Base-by-base conservation (phyloP, 176 grass and related monocot species). In the Eleusine coracana region DNA sequence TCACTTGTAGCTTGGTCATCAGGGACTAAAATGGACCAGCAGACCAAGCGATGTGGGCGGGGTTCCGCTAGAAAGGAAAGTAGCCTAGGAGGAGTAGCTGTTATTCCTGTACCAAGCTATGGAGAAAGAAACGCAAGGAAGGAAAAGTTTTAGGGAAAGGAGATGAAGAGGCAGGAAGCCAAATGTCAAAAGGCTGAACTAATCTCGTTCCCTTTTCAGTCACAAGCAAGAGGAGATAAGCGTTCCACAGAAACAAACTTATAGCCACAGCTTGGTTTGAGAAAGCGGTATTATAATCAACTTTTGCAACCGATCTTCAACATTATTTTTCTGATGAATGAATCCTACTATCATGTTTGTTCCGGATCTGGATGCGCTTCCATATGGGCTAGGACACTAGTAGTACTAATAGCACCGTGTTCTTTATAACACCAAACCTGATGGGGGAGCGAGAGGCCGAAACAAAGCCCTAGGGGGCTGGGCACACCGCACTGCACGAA, bases 31-130 rank as follows among this genome's bases (percentile, higher is more conserved):
- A 60, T 65, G 77, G 62, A 79, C 77, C 62, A 67, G 45, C 63
- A 23, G 77, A 80, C 77, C 29, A 68, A 80, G 77, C 77, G 27
- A 68, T 68, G 64, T 40, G 46, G 31, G 37, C 77, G 67, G 64
- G 77, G 64, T 21, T 52, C 50, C 3, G 52, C 7, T 25, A 25
- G 21, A 25, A 60, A 60, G 58, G n/a, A 60, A 60, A 60, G 21
- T 23, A n/a, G 41, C 15, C 40, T 20, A 45, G 39, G 5, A 31
- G 23, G 12, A 45, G 39, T 12, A 31, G 23, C 12, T 1, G 3
- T 17, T 18, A 40, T 25, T 25, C 25, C 16, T 31, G 18, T 39
- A 58, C 31, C 17, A 38, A 37, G 72, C 51, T 20, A 49, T n/a
- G 18, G 25, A 8, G 3, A 20, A 25, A 8, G 7, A 20, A 51